Base-by-base conservation (phyloP, 2,329 filamentous ascomycete genomes). In the Mariannaea sp. region DNA sequence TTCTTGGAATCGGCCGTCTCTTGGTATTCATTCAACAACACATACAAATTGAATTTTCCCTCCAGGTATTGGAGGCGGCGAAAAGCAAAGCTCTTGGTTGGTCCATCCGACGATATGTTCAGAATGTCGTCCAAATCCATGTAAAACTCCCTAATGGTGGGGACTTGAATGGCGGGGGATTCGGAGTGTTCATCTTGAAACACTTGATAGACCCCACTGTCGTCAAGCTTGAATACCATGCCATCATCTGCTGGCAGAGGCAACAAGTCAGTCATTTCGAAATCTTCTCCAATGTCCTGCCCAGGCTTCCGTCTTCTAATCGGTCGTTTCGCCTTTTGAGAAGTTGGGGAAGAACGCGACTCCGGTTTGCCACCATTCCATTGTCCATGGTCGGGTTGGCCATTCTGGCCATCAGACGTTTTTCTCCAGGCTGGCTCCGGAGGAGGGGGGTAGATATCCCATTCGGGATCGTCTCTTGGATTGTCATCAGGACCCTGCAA, bases 1-100 rank as follows among this genome's bases (percentile, higher is more conserved):
- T 90, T 93, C 73, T 99, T 99, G 71, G 90, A 97, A 76, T 99
- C 94, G 54, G 94, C 93, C 46, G 95, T 94, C 73, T 99, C 94
- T 69, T 97, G 92, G 64, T 97, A 97, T 71, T 97, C 94, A 69
- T 99, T 97, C 53, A 97, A 77, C 24, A 99, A 82, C 17, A 87
- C 84, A 69, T 99, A 97, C 17, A 99, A 81, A 69, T 97, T 96
- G 75, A 96, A 99, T 70, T 97, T 97, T 55, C 92, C 93, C 75
- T 99, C 94, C 7, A 99, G 78, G 70, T 97, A 99, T 65, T 96
- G 93, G 41, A 99, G 80, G 9, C 95, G 87, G 49, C 93, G 87
- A 72, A 96, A 99, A 1, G 94, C 93, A 72, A 97, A 97, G 67
- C 92, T 97, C 75, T 99, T 99, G 72, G 88, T 93, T 0, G 94